Evolutionary conservation across 352 stramenopile species (phyloP), one percentile per base, ranked within the genome.

Genomic region (Plasmopara muralis): DNA sequence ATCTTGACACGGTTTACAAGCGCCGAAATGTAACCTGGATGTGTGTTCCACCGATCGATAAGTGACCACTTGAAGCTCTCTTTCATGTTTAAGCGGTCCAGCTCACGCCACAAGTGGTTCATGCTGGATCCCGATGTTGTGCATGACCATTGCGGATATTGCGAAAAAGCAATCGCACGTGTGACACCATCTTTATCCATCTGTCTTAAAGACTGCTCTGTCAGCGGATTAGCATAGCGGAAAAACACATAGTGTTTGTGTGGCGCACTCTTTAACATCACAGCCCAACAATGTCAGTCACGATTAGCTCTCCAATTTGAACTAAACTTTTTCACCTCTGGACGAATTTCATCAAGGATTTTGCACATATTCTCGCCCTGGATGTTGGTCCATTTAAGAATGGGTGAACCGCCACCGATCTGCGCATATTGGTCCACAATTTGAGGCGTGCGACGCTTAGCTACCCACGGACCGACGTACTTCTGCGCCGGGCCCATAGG

Each of bases 141-240:
- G 68, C 98, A 98, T 30, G 85, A 97, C 74, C 97, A 99, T 77
- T 99, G 96, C 28, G 97, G 97, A 71, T 99, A 99, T 59, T 88
- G 53, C 25, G 97, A 98, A 45, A 99, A 87, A 28, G 98, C 92
- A 25, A 99, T 89, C n/a, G 97, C 77, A n/a, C 88, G 85, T 48
- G 97, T 90, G 13, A 99, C 89, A 31, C 83, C 87, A 59, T 99
- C 97, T 12, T 78, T 66, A 50, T 91, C 83, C 83, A 99, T 98
- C 65, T 97, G 65, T 52, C 93, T 79, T 41, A 99, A 66, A n/a
- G 95, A 96, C 34, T 90, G 74, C 64, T 99, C 95, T 7, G 96
- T 99, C 57, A 98, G 90, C 20, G 97, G 97, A 53, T 98, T 90
- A 58, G 95, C 98, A 66, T 99, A 99, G 41, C 97, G 85, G 82